Evolutionary conservation across 2,329 filamentous ascomycete genomes (phyloP), one percentile per base, ranked within the genome.

Genomic region (Fusarium albidum): DNA sequence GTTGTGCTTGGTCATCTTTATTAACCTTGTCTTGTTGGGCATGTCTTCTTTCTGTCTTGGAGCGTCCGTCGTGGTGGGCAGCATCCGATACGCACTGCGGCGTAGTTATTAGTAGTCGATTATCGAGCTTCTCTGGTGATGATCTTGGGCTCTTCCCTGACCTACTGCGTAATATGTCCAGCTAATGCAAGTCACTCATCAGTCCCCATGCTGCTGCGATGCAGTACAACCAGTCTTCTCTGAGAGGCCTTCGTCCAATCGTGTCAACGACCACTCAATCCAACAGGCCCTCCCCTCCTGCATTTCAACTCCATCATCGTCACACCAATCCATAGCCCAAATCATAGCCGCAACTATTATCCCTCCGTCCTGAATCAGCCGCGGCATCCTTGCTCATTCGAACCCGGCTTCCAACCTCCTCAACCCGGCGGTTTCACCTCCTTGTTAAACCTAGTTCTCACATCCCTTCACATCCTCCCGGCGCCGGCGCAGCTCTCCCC

Each of bases 401-500:
- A 64, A 66, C 63, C 58, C 31, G 38, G 48, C 37, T 49, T 55
- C 35, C 58, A 62, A 45, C 50, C 56, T 52, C 49, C 40, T 41
- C 28, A 46, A 33, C 50, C 40, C 49, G 43, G 54, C 47, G 49
- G 61, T 66, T 66, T 66, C 63, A 66, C 38, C 45, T 50, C 49
- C n/a, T 37, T 50, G 37, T 29, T 17, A 31, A 34, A 33, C 28
- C 39, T 15, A 21, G 37, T n/a, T 37, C 38, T 13, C 48, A 26
- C 50, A 31, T 44, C 55, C 47, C 52, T 50, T 42, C 49, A 52
- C 39, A 35, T 58, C 58, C 26, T 41, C 37, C 52, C 37, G 38
- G 34, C 42, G 49, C 38, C 50, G 21, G 34, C 42, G 49, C 38
- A 48, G 21, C 21, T 52, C 44, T 35, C 35, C n/a, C 37, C 32